Conservation (phyloP, 2,329 filamentous ascomycete species). For the Beauveria medogensis region DNA sequence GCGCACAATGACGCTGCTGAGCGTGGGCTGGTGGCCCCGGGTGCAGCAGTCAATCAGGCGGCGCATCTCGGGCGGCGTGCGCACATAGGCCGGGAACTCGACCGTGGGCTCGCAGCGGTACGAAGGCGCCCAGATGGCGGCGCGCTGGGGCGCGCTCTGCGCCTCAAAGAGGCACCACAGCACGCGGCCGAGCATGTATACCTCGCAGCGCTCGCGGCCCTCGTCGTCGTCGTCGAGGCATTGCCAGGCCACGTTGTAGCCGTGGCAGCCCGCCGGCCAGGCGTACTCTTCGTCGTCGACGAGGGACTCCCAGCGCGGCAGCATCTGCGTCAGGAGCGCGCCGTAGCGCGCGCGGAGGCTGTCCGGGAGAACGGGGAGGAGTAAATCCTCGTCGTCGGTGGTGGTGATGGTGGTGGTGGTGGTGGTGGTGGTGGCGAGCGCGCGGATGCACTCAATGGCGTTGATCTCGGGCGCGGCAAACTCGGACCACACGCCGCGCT, state of each 20-base stretch:
- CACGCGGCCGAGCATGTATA: conserved; percentile 54
- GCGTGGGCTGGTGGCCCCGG: conserved; percentile 34
- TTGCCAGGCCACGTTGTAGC: conserved; percentile 51
- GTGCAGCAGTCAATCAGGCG: conserved; percentile 45
- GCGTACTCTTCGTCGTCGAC: conserved; percentile 36
- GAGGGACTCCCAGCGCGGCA: conserved; percentile 37
- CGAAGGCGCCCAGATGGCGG: conserved; percentile 47
- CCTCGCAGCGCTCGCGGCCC: conserved; percentile 51
- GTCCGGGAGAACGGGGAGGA: conserved; percentile 31
- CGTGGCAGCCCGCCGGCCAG: conserved; percentile 31
- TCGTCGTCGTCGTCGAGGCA: conserved; percentile 31
- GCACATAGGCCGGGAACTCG: conserved; percentile 46
- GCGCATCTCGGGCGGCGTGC: conserved; percentile 38
- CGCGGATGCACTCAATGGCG: conserved; percentile 48
- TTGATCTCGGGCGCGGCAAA: conserved; percentile 54
- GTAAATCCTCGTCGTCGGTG: conserved; percentile 30
- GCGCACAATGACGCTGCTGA: conserved; percentile 38
- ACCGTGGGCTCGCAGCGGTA: conserved; percentile 47
- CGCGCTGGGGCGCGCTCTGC: conserved; percentile 47
- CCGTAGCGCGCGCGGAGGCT: conserved; percentile 29
- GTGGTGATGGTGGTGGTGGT: too few species aligned
- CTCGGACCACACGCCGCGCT: conserved; percentile 55
- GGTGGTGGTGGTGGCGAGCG: conserved; percentile 34
- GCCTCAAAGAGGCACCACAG: conserved; percentile 58
- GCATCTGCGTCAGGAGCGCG: conserved; percentile 32